Conservation (phyloP, 139 green algal genomes). For the Dunaliella sp. region DNA sequence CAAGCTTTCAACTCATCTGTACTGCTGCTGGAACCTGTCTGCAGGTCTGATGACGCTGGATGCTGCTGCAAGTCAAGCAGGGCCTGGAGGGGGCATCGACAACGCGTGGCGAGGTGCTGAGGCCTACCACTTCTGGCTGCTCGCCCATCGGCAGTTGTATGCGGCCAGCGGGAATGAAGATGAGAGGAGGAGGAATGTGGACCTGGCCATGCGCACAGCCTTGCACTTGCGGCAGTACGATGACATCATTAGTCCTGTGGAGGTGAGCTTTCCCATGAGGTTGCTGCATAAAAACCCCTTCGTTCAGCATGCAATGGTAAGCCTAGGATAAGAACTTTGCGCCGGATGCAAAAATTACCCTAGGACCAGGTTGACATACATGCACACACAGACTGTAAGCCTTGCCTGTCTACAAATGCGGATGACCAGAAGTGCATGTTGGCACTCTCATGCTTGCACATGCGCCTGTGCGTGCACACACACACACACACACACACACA, state of each 20-base stretch:
- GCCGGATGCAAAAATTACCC: no score
- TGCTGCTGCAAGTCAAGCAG: slow-evolving; percentile 21
- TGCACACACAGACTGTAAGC: no score
- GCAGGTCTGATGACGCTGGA: slow-evolving; percentile 75
- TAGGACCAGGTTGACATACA: no score
- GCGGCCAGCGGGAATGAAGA: slow-evolving; percentile 30
- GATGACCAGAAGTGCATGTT: no score
- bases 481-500: no score
- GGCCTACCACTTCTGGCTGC: slow-evolving; percentile 82
- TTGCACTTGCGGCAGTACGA: slow-evolving; percentile 71
- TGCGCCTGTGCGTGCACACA: no score
- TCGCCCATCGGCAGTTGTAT: slow-evolving; percentile 69
- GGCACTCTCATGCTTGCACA: no score
- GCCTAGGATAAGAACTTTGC: no score
- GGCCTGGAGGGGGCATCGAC: slow-evolving; percentile 35
- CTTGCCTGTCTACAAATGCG: no score
- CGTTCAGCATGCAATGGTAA: not conserved
- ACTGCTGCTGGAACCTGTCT: not conserved
- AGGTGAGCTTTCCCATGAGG: slow-evolving; percentile 26
- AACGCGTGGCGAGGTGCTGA: slow-evolving; percentile 74
- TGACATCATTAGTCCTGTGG: slow-evolving; percentile 61
- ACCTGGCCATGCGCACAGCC: slow-evolving; percentile 66
- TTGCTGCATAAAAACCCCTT: no score
- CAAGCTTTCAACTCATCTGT: not conserved
- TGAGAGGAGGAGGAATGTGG: slow-evolving; percentile 29